phyloP scores from a whole-genome alignment of 1,139 yeast genomes.

The Geotrichum histeridarum region DNA sequence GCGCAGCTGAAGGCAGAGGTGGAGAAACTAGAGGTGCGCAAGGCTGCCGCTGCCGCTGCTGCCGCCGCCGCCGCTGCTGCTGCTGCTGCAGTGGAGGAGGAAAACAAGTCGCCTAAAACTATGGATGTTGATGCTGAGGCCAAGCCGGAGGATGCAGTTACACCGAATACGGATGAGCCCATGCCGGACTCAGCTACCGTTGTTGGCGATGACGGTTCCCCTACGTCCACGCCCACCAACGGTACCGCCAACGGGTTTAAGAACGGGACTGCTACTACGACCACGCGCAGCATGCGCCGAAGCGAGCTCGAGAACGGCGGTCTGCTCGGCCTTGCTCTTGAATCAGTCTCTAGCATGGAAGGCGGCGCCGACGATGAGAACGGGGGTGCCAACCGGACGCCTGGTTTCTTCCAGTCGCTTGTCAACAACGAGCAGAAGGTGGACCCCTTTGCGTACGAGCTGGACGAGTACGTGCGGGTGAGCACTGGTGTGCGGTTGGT shows the following conservation, averaged over 20 bases:
- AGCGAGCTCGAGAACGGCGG: slow-evolving; percentile 1
- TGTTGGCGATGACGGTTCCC: not conserved
- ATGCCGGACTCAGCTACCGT: not conserved
- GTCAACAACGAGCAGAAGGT: slow-evolving; percentile 17
- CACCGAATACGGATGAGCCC: not conserved
- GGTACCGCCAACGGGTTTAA: not conserved
- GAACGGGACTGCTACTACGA: not conserved
- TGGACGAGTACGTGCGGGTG: slow-evolving; percentile 17
- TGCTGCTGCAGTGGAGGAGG: not conserved
- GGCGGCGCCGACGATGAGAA: not conserved
- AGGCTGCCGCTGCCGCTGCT: not conserved
- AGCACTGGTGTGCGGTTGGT: slow-evolving; percentile 18
- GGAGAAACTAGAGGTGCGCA: slow-evolving; percentile 1
- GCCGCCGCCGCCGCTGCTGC: not conserved
- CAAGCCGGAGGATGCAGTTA: not conserved
- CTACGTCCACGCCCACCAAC: not conserved
- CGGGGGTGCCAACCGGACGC: slow-evolving; percentile 9
- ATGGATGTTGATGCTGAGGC: too few species aligned
- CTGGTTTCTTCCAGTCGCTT: slow-evolving; percentile 20
- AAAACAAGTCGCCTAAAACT: not conserved
- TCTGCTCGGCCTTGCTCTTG: not conserved
- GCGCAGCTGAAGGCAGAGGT: slow-evolving; percentile 8
- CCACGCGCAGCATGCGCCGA: slow-evolving; percentile 10
- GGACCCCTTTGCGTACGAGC: slow-evolving; percentile 16
- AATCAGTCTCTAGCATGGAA: not conserved